Percentiles rank a stretch among this genome's conserved stretches.
phyloP scores from a whole-genome alignment of 1,284 basidiomycete genomes.

The Peniophora sp. region DNA sequence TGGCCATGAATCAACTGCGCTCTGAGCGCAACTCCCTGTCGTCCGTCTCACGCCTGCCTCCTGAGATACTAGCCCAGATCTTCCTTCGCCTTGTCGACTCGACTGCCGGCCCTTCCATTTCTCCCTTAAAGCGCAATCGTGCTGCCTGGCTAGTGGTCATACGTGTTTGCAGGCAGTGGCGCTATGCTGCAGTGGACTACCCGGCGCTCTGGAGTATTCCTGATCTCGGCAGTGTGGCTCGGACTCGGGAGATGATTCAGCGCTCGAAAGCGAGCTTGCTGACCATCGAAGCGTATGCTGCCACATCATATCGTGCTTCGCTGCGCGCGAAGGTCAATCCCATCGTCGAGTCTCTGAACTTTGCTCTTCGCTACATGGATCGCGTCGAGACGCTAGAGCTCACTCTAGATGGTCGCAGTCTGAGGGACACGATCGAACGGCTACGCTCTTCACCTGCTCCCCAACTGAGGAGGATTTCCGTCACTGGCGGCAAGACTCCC shows the following conservation, averaged over 20 bases:
- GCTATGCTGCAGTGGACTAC: background rate
- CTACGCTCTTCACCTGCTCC: background rate
- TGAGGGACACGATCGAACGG: background rate
- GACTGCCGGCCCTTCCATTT: background rate
- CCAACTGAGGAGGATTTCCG: background rate
- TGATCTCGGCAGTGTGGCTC: background rate
- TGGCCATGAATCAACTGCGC: background rate
- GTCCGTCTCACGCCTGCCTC: background rate
- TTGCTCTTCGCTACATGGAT: background rate
- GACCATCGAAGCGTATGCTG: background rate
- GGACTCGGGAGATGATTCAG: background rate
- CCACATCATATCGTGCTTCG: background rate
- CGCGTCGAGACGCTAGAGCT: background rate
- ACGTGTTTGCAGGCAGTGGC: background rate
- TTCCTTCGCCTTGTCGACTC: background rate
- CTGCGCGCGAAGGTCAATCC: background rate
- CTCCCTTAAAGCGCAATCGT: background rate
- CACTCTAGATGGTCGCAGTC: background rate
- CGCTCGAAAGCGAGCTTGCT: background rate
- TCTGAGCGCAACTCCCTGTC: background rate
- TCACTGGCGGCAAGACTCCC: background rate
- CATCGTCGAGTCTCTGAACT: background rate
- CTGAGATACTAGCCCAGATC: background rate
- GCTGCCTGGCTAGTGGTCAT: background rate
- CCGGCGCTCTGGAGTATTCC: background rate